phyloP scores from a whole-genome alignment of 768 basidiomycete species.

The Lactarius psammicola region DNA sequence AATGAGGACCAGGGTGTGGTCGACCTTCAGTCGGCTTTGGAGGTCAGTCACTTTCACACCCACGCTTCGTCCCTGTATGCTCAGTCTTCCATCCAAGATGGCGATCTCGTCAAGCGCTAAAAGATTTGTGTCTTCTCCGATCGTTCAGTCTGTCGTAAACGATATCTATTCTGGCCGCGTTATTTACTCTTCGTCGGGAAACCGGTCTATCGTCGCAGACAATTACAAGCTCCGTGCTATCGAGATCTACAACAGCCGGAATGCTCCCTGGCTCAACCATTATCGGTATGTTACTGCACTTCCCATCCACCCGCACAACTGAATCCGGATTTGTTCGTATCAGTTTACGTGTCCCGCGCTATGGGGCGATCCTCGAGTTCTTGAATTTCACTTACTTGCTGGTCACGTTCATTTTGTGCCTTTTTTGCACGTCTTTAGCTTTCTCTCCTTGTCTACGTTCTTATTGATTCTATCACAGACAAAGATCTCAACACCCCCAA shows the following conservation, averaged over 20 bases:
- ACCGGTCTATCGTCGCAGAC: conserved; percentile 80
- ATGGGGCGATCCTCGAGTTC: conserved; percentile 75
- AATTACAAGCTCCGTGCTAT: conserved; percentile 82
- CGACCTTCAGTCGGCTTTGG: conserved; percentile 78
- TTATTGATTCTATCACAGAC: conserved; percentile 40
- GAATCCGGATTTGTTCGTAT: conserved; percentile 4
- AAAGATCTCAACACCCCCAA: conserved; percentile 52
- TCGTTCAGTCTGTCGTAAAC: conserved; percentile 84
- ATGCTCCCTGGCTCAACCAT: conserved; percentile 77
- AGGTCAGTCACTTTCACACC: conserved; percentile 50
- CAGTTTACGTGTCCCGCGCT: conserved; percentile 82
- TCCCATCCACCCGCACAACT: background rate
- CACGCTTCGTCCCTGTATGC: background rate
- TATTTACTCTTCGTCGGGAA: conserved; percentile 53
- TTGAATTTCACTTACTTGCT: conserved; percentile 70
- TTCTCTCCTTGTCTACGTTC: conserved; percentile 12
- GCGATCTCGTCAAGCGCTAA: conserved; percentile 86
- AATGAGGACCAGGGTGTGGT: conserved; percentile 57
- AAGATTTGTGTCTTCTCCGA: conserved; percentile 74
- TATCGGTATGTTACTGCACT: conserved; percentile 54
- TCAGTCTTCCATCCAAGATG: conserved; percentile 51
- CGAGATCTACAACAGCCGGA: conserved; percentile 65
- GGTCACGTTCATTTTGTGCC: conserved; percentile 67
- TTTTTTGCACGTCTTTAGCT: conserved; percentile 55
- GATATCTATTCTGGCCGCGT: conserved; percentile 84